Evolutionary conservation across 164 flowering plant species (phyloP).

Genomic region (Litsea cubeba): DNA sequence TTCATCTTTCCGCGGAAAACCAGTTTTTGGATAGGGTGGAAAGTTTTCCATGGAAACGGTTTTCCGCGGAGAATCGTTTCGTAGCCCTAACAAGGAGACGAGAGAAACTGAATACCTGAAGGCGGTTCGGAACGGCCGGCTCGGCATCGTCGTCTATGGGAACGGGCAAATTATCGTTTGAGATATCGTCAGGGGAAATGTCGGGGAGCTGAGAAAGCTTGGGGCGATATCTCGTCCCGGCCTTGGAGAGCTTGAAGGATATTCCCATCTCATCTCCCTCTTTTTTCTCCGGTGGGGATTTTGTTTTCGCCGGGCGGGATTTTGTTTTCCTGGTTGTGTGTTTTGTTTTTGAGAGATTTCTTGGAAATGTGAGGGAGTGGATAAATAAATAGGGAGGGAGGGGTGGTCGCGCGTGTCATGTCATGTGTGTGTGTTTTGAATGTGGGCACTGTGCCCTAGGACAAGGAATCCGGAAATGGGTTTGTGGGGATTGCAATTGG

Average conservation of each 20-base stretch:
- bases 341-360: background rate
- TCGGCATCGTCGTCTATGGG: background rate
- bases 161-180: background rate
- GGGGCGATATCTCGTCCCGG: conserved; percentile 26
- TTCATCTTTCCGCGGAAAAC: too few species aligned
- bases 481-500: too few species aligned
- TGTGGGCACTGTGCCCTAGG: conserved; percentile 10
- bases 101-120: background rate
- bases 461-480: background rate
- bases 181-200: conserved; percentile 1
- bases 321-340: background rate
- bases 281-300: background rate
- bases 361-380: background rate
- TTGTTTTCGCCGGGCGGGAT: background rate
- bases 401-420: background rate
- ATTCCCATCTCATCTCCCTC: conserved; percentile 24
- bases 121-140: background rate
- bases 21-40: too few species aligned
- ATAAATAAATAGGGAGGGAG: background rate
- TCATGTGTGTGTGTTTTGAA: background rate
- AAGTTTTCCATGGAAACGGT: too few species aligned
- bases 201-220: conserved; percentile 11
- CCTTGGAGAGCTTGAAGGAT: conserved; percentile 29
- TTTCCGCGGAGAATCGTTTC: too few species aligned
- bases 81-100: background rate